Evolutionary conservation across 208 protist species (phyloP), one percentile per base, ranked within the genome.

Genomic region (Novymonas esmeraldas): DNA sequence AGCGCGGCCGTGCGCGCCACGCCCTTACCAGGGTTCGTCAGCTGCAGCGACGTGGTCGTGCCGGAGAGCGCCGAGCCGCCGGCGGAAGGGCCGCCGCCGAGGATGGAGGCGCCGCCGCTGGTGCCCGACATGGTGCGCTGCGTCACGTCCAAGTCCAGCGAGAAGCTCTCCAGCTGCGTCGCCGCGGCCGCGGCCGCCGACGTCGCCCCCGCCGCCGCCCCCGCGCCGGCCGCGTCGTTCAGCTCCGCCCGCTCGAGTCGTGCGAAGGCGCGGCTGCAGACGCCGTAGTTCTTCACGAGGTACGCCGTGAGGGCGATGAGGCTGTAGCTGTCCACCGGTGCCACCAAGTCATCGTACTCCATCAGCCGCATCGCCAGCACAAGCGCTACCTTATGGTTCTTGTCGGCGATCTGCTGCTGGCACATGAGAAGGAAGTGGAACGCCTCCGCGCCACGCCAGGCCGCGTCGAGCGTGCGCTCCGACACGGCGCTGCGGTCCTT

Each of bases 341-440:
- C 85, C 36, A 99, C 84, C 24, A 98, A 55, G 61, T 98, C 93
- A 45, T 99, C 97, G 86, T 98, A 99, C 36, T 97, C 86, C 55
- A 84, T 89, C 29, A 99, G 81, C 29, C 93, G 88, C 93, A 97
- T 95, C 45, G 90, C 93, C 24, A 89, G 70, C 34, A 92, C 84
- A 16, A 95, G 78, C 2, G 91, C 91, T 20, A 79, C 76, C 28
- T 89, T 81, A 28, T 89, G 64, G 70, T 92, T 95, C 31, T 79
- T 78, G 29, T 89, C 66, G 31, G 91, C 39, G 16, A 95, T 89
- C 55, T 98, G 87, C 59, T 97, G 92, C 52, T 96, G 84, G 38
- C 89, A 94, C 39, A 98, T 79, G 11, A 98, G 74, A 42, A 97
- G 95, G 65, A 96, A 99, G 78, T 99, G 98, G 76, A 94, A 98